A percentile compares a stretch with the other conserved stretches of the same genome.
Evolutionary conservation across 106 monocot species (phyloP).

Genomic region (Agapanthus africanus): DNA sequence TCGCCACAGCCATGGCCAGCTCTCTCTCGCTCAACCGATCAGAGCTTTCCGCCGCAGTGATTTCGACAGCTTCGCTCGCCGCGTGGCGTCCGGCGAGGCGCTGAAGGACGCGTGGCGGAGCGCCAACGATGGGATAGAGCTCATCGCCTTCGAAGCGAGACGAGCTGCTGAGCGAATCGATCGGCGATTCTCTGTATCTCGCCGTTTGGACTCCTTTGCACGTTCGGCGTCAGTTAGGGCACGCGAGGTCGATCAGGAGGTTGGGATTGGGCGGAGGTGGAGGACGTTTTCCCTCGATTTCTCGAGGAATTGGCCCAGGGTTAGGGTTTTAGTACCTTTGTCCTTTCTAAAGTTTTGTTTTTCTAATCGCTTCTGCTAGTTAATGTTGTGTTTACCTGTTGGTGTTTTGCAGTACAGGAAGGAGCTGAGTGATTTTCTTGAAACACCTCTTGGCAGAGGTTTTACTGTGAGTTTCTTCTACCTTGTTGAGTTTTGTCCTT

Average conservation of each 20-base stretch:
- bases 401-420: conserved; percentile 66
- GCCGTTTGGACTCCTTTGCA: conserved; percentile 44
- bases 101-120: conserved; percentile 62
- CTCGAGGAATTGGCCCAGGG: conserved; percentile 88
- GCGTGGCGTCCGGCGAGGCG: conserved; percentile 59
- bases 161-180: conserved; percentile 64
- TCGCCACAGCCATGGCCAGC: conserved; percentile 9
- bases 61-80: conserved; percentile 61
- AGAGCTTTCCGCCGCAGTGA: conserved; percentile 51
- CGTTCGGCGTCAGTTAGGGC: conserved; percentile 31
- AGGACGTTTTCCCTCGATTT: conserved; percentile 66
- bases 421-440: conserved; percentile 45
- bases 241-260: conserved; percentile 63
- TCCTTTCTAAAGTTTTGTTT: neutral
- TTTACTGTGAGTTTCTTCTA: conserved; percentile 56
- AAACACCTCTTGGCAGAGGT: conserved; percentile 74
- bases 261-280: conserved; percentile 71
- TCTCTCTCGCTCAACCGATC: neutral
- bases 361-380: neutral
- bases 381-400: neutral
- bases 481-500: too few species aligned
- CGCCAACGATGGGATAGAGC: conserved; percentile 75
- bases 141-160: conserved; percentile 57
- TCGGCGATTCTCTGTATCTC: conserved; percentile 51
- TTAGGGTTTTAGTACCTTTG: conserved; percentile 14